phyloP scores from a whole-genome alignment of 257 asterid species.

The Anisodus tanguticus region DNA sequence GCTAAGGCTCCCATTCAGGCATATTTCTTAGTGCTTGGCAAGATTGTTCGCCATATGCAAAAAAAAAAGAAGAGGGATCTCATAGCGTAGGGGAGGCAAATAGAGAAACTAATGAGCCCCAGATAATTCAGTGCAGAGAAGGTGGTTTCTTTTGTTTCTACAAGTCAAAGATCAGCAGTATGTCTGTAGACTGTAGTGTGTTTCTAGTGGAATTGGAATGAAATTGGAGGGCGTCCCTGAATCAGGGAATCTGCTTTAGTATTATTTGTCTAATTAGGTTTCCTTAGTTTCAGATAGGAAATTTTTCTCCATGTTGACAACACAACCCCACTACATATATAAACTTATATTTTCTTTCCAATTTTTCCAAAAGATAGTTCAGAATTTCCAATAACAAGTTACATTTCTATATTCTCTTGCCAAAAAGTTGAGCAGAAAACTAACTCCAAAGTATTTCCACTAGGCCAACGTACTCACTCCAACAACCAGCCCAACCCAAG shows the following conservation, averaged over 20 bases:
- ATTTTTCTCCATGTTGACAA: neutral
- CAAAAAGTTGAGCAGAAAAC: neutral
- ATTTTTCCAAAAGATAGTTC: constrained; percentile 1
- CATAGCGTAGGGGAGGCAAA: neutral
- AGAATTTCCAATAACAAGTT: neutral
- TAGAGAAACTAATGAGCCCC: neutral
- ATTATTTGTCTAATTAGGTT: neutral
- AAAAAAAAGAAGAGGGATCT: neutral
- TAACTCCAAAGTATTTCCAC: neutral
- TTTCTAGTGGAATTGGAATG: neutral
- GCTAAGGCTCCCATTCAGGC: neutral
- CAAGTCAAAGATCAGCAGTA: neutral
- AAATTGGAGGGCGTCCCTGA: neutral
- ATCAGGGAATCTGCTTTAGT: neutral
- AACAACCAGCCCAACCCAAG: too few relatives aligned
- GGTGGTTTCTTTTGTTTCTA: neutral
- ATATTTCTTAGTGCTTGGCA: neutral
- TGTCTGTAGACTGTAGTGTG: neutral
- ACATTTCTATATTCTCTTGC: neutral
- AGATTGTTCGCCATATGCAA: constrained; percentile 9
- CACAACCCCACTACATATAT: too few relatives aligned
- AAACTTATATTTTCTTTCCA: neutral
- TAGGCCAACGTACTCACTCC: too few relatives aligned
- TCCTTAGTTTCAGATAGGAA: neutral
- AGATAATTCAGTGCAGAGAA: neutral